Conservation (phyloP, 257 asterid species). For the Prunella vulgaris region DNA sequence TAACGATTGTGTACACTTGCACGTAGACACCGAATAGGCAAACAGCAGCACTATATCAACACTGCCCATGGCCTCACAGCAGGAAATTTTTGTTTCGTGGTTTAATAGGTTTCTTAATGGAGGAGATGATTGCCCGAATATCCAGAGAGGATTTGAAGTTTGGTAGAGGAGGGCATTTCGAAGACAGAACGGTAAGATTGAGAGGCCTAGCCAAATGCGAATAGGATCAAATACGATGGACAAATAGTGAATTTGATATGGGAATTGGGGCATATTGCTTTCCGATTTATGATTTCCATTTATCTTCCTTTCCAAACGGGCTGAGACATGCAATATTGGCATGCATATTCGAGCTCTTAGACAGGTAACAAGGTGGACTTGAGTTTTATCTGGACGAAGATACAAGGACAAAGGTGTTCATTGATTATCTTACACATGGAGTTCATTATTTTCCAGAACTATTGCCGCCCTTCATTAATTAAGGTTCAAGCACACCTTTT, state of each 20-base stretch:
- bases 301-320: constrained; percentile 5
- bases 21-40: too few relatives aligned
- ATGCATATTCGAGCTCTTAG: not conserved
- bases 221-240: constrained; percentile 45
- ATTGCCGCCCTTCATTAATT: not conserved
- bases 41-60: constrained; percentile 84
- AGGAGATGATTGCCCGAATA: constrained; percentile 88
- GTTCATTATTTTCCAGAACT: not conserved
- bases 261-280: not conserved
- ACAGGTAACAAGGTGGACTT: not conserved
- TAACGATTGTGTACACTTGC: too few relatives aligned
- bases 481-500: not conserved
- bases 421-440: not conserved
- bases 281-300: not conserved
- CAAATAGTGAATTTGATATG: constrained; percentile 33
- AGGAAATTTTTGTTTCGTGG: constrained; percentile 79
- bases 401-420: not conserved
- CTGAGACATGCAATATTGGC: constrained; percentile 13
- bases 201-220: constrained; percentile 53
- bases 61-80: constrained; percentile 77
- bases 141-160: constrained; percentile 84
- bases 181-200: constrained; percentile 53
- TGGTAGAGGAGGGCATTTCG: constrained; percentile 99
- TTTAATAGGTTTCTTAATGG: constrained; percentile 71
- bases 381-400: not conserved